Conservation (phyloP, 2,329 filamentous ascomycete species). For the Talaromyces verruculosus region DNA sequence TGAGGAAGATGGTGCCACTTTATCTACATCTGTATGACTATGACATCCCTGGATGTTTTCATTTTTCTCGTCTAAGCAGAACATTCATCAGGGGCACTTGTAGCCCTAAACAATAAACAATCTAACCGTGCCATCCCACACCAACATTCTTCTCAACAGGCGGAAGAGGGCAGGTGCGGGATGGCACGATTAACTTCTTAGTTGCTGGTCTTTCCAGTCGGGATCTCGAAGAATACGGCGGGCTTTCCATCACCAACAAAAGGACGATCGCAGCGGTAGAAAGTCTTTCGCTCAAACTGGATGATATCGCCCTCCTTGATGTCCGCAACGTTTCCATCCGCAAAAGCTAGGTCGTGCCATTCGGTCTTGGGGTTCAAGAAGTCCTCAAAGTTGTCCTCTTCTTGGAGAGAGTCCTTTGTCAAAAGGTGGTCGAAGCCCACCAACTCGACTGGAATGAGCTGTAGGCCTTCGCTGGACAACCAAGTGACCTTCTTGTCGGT, state of each 20-base stretch:
- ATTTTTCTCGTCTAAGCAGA: background rate
- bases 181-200: background rate
- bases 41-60: background rate
- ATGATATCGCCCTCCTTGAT: slow-evolving; percentile 88
- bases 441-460: slow-evolving; percentile 76
- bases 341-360: slow-evolving; percentile 70
- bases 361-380: slow-evolving; percentile 76
- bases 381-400: slow-evolving; percentile 81
- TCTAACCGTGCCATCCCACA: background rate
- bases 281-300: slow-evolving; percentile 91
- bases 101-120: background rate
- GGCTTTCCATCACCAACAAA: slow-evolving; percentile 57
- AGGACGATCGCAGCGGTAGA: slow-evolving; percentile 76
- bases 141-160: background rate
- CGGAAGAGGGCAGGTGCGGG: background rate
- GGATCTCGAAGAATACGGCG: slow-evolving; percentile 68
- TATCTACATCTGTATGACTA: background rate
- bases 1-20: background rate
- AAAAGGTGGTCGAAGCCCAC: slow-evolving; percentile 96
- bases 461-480: slow-evolving; percentile 74
- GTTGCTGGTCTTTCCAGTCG: slow-evolving; percentile 57
- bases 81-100: background rate
- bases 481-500: slow-evolving; percentile 97
- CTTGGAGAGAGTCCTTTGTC: slow-evolving; percentile 89
- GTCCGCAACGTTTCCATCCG: slow-evolving; percentile 75